A percentile compares a stretch with the other conserved stretches of the same genome.
These are phyloP conservation scores for Carex myosuroides DNA, from an alignment of 176 grass and related monocot species.

Conservation along the genomic window DNA sequence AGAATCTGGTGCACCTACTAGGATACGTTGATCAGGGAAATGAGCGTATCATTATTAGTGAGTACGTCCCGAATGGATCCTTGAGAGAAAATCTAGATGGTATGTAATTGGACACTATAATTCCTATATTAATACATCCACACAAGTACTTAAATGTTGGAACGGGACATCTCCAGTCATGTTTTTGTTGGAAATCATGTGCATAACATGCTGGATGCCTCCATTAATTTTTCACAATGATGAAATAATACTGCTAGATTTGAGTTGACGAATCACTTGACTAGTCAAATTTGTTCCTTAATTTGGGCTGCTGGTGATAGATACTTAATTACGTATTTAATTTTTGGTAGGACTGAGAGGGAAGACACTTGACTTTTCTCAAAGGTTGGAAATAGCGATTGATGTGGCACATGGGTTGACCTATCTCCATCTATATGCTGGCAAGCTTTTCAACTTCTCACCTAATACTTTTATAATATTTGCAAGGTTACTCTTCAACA, in stretches of 20 bases:
- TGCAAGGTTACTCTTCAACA: background rate
- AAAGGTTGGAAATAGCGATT: conserved; percentile 61
- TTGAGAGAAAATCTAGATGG: conserved; percentile 57
- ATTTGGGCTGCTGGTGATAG: background rate
- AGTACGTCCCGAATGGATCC: conserved; percentile 61
- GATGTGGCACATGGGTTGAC: conserved; percentile 74
- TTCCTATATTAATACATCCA: background rate
- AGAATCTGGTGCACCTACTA: conserved; percentile 51
- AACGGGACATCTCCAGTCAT: background rate
- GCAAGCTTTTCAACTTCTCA: conserved; percentile 16
- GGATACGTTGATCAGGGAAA: conserved; percentile 37
- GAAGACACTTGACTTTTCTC: conserved; percentile 45
- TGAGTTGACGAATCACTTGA: background rate
- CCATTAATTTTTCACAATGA: background rate
- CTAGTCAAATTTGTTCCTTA: background rate
- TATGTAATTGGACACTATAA: conserved; percentile 25
- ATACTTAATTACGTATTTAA: conserved; percentile 14
- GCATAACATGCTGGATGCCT: background rate
- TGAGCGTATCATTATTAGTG: conserved; percentile 56
- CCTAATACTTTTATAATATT: conserved; percentile 7
- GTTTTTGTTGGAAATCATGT: background rate
- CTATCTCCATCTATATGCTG: conserved; percentile 64
- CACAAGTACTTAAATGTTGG: background rate
- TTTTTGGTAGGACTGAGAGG: conserved; percentile 24
- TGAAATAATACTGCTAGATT: background rate